These are phyloP conservation scores for Fusarium udum DNA, from an alignment of 2,329 filamentous ascomycete species.

Conservation along the genomic window DNA sequence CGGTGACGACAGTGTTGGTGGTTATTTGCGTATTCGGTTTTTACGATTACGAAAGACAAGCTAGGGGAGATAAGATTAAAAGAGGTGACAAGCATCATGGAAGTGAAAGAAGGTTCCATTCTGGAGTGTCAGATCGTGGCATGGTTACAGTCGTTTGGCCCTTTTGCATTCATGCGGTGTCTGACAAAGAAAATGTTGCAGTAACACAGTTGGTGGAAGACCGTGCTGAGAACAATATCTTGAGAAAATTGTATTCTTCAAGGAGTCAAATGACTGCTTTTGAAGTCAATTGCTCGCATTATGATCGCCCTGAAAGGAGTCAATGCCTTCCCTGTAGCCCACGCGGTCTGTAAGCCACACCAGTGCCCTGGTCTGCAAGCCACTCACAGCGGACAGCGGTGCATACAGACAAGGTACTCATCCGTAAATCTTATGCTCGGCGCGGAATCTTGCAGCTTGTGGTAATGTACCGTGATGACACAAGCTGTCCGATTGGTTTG, in stretches of 20 bases:
- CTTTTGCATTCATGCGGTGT: neutral
- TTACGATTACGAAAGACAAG: constrained; percentile 29
- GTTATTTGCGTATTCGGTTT: constrained; percentile 30
- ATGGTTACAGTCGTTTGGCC: neutral
- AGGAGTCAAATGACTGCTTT: neutral
- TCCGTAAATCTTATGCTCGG: constrained; percentile 4
- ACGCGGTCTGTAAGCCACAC: constrained; percentile 35
- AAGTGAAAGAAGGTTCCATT: neutral
- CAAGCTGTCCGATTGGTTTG: constrained; percentile 8
- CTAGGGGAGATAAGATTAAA: neutral
- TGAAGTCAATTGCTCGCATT: neutral
- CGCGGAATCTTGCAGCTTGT: constrained; percentile 5
- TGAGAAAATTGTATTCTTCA: constrained; percentile 12
- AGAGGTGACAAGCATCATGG: neutral
- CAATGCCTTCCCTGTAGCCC: constrained; percentile 26
- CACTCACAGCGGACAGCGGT: constrained; percentile 16
- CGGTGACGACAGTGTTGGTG: neutral
- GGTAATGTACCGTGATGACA: constrained; percentile 1
- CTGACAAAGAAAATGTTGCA: constrained; percentile 3
- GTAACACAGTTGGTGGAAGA: neutral
- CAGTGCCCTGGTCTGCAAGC: constrained; percentile 1
- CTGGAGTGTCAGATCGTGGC: neutral
- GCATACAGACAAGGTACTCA: constrained; percentile 4
- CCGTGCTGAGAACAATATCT: constrained; percentile 27
- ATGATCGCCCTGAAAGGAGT: constrained; percentile 14